phyloP scores from a whole-genome alignment of 768 basidiomycete genomes.

The Mycena rebaudengoi region DNA sequence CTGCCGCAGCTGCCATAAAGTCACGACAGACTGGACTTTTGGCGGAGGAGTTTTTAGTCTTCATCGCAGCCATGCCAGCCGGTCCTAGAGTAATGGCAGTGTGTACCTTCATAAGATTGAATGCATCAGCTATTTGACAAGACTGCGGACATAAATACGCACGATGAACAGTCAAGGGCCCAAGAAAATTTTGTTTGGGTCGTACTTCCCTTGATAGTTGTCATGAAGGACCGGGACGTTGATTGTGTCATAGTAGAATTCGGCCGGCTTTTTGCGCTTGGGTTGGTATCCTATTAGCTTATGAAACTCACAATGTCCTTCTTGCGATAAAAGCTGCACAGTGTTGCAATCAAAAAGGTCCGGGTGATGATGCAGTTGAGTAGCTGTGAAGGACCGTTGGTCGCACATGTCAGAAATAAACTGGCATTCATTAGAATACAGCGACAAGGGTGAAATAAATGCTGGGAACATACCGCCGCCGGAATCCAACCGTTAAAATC shows the following conservation, averaged over 20 bases:
- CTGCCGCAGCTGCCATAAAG: slow-evolving; percentile 2
- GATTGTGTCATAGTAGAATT: slow-evolving; percentile 7
- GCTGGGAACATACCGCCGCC: neutral
- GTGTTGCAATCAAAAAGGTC: neutral
- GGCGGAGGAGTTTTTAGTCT: neutral
- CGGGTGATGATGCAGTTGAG: neutral
- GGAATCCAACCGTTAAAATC: slow-evolving; percentile 5
- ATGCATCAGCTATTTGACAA: neutral
- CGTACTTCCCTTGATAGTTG: slow-evolving; percentile 3
- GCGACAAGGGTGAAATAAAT: neutral
- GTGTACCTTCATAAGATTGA: neutral
- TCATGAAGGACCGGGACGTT: slow-evolving; percentile 1
- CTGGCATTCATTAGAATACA: neutral
- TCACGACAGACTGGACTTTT: neutral
- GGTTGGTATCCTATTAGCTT: neutral
- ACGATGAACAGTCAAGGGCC: neutral
- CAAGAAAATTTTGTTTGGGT: slow-evolving; percentile 1
- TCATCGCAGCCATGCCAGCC: neutral
- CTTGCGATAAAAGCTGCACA: neutral
- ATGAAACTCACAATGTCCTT: neutral
- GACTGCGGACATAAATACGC: neutral
- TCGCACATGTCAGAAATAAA: neutral
- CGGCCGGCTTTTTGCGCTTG: neutral
- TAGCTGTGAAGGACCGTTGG: neutral
- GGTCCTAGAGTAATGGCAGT: slow-evolving; percentile 10